Evolutionary conservation across 1,284 basidiomycete genomes (phyloP), one percentile per base, ranked within the genome.

Genomic region (Agroathelia rolfsii): DNA sequence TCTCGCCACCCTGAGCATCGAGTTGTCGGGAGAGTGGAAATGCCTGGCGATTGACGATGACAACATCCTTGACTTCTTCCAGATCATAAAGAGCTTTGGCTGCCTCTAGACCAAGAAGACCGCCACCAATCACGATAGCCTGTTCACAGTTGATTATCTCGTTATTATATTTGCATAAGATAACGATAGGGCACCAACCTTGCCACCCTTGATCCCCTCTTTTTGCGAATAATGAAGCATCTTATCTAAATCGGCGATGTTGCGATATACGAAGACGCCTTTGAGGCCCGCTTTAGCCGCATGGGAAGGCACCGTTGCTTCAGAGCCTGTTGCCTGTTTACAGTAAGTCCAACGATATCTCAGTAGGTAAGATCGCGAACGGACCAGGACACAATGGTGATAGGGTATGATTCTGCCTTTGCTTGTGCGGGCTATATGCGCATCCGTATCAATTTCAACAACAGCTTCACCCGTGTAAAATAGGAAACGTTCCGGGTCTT

Each of bases 241-340:
- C 4, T 52, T 57, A 36, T 80, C 68, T 28, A 83, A 56, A 46
- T 83, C 79, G 15, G 71, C 56, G 36, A 86, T 72, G 41, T 72
- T 82, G 24, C 82, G 70, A 48, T 86, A 86, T 1, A 81, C 77
- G 36, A 84, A 86, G 2, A 80, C 59, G 4, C 82, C 66, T 46
- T 58, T 47, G 46, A 62, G n/a, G n/a, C n/a, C n/a, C 8, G 49
- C 55, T n/a, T 48, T 53, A 25, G 58, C 59, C 9, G 59, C 47
- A 45, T 79, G 83, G 0, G 70, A 59, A 0, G 82, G 82, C n/a
- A 84, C 56, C 1, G 66, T 64, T 1, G 79, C 79, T 18, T 66
- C 64, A 0, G 80, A 83, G 2, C 82, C 82, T 0, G 82, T 84
- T 1, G 80, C 76, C n/a, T n/a, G n/a, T n/a, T n/a, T n/a, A n/a